phyloP scores from a whole-genome alignment of 192 early-diverging fungal species.

The Tieghemiomyces parasiticus region DNA sequence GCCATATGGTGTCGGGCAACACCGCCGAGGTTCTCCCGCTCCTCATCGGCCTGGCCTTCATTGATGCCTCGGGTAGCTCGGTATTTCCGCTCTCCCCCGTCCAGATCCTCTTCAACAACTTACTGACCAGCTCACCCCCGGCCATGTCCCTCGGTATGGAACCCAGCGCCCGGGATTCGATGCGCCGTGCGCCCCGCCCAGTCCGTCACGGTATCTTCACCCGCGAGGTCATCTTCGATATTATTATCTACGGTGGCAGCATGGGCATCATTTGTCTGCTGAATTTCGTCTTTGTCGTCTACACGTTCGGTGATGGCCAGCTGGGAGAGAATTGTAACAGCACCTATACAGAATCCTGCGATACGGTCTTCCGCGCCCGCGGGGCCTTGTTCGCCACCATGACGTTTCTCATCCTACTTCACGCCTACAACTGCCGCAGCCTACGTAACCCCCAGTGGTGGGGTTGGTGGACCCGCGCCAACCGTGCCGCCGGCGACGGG shows the following conservation, averaged over 20 bases:
- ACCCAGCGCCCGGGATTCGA: conserved; percentile 40
- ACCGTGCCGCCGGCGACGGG: conserved; percentile 5
- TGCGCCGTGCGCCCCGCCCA: conserved; percentile 54
- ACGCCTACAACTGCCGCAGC: conserved; percentile 62
- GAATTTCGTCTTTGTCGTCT: conserved; percentile 47
- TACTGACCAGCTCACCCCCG: conserved; percentile 64
- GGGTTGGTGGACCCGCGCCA: conserved; percentile 20
- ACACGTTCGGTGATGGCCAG: conserved; percentile 40
- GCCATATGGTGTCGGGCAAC: conserved; percentile 59
- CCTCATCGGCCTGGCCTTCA: conserved; percentile 56
- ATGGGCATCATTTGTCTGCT: conserved; percentile 47
- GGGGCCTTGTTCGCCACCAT: conserved; percentile 54
- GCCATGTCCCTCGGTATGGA: conserved; percentile 67
- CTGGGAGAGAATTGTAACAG: conserved; percentile 43
- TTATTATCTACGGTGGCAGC: conserved; percentile 44
- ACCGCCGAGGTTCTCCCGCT: conserved; percentile 60
- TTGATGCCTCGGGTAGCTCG: conserved; percentile 34
- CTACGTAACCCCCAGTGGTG: conserved; percentile 44
- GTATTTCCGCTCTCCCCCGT: conserved; percentile 68
- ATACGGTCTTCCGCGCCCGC: conserved; percentile 52
- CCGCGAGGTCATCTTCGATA: conserved; percentile 45
- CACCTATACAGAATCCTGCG: conserved; percentile 31
- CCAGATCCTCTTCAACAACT: conserved; percentile 66
- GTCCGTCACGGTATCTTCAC: conserved; percentile 49
- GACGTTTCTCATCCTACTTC: conserved; percentile 51